phyloP scores from a whole-genome alignment of 495 filamentous ascomycete genomes.

The Penicillium roqueforti region DNA sequence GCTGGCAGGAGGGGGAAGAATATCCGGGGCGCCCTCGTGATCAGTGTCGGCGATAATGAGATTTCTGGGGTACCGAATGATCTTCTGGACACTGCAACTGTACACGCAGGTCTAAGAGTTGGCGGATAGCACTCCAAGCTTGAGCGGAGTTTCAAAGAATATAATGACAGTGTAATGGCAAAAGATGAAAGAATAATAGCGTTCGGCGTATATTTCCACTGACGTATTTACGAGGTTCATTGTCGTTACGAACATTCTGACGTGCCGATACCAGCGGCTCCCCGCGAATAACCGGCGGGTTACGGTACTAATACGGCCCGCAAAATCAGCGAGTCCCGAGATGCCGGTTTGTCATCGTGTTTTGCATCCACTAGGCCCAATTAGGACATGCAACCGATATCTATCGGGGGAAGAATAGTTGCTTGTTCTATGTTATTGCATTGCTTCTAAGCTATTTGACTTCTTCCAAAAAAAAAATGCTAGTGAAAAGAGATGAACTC shows the following conservation, averaged over 20 bases:
- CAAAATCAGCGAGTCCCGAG: constrained; percentile 17
- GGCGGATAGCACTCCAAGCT: not conserved
- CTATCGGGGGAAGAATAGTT: too few species aligned
- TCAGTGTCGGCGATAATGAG: constrained; percentile 27
- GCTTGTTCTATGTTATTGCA: constrained; percentile 15
- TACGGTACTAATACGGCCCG: constrained; percentile 14
- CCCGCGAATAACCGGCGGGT: constrained; percentile 20
- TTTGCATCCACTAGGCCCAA: not conserved
- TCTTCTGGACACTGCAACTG: constrained; percentile 19
- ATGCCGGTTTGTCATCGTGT: constrained; percentile 23
- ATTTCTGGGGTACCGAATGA: constrained; percentile 35
- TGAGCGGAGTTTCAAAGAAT: not conserved
- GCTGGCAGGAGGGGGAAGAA: constrained; percentile 12
- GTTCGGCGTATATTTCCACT: constrained; percentile 13
- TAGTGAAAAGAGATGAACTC: constrained; percentile 4
- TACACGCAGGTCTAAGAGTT: not conserved
- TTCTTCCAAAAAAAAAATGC: constrained; percentile 1
- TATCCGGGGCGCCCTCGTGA: constrained; percentile 29
- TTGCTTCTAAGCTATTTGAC: constrained; percentile 8
- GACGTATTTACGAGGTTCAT: constrained; percentile 21
- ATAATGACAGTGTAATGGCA: constrained; percentile 1
- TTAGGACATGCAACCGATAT: not conserved
- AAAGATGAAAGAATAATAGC: constrained; percentile 8
- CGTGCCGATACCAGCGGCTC: constrained; percentile 37
- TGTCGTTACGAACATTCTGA: constrained; percentile 22